phyloP scores from a whole-genome alignment of 768 basidiomycete species.

The Phlebiopsis gigantea region DNA sequence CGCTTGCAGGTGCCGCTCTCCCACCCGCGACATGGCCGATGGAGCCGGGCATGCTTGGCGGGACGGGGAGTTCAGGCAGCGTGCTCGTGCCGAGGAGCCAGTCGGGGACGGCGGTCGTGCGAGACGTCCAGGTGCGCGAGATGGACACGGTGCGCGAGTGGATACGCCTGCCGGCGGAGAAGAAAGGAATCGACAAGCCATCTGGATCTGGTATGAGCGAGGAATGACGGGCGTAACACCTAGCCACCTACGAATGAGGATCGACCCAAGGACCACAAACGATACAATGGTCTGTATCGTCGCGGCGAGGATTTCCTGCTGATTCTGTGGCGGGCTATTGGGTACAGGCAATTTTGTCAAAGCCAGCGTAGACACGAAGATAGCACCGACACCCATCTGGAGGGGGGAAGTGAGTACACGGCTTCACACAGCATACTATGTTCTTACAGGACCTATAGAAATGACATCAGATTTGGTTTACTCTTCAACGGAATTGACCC shows the following conservation, averaged over 20 bases:
- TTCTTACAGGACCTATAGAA: slow-evolving; percentile 10
- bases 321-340: slow-evolving; percentile 52
- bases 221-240: too few species aligned
- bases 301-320: slow-evolving; percentile 69
- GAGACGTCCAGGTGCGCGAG: slow-evolving; percentile 37
- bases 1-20: not conserved
- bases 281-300: slow-evolving; percentile 78
- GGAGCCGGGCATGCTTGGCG: not conserved
- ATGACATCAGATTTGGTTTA: not conserved
- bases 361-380: slow-evolving; percentile 83
- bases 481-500: slow-evolving; percentile 6
- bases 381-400: slow-evolving; percentile 88
- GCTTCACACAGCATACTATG: not conserved
- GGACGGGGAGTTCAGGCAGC: slow-evolving; percentile 5
- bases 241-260: slow-evolving; percentile 62
- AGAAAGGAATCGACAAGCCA: slow-evolving; percentile 67
- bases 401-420: not conserved
- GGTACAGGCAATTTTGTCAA: slow-evolving; percentile 55
- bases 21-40: not conserved
- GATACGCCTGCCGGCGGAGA: slow-evolving; percentile 45
- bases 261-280: slow-evolving; percentile 84
- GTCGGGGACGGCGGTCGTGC: slow-evolving; percentile 31
- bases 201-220: slow-evolving; percentile 39
- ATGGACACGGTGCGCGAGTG: slow-evolving; percentile 43
- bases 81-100: slow-evolving; percentile 38